These are phyloP conservation scores for Drechslerella coelobrocha DNA, from an alignment of 2,329 filamentous ascomycete genomes.

Conservation along the genomic window DNA sequence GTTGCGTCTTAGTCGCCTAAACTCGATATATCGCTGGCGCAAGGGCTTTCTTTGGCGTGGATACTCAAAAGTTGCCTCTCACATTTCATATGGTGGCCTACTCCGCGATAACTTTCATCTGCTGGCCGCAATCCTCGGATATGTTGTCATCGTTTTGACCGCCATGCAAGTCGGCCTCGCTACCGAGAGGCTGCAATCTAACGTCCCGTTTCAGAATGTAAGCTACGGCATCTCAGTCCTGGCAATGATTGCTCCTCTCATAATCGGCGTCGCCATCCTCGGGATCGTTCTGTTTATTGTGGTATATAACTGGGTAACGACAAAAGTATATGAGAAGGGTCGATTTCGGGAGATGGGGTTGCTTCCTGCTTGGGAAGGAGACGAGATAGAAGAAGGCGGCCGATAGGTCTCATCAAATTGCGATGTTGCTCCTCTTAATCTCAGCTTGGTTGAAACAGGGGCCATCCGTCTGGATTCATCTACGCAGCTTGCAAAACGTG, in stretches of 20 bases:
- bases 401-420: background rate
- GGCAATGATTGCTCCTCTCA: conserved; percentile 50
- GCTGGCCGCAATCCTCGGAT: conserved; percentile 59
- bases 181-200: conserved; percentile 56
- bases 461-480: too few relatives aligned
- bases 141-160: conserved; percentile 61
- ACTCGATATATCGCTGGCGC: conserved; percentile 59
- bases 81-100: conserved; percentile 58
- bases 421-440: too few relatives aligned
- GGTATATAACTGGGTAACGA: conserved; percentile 37
- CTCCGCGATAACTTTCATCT: conserved; percentile 60
- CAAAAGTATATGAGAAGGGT: conserved; percentile 27
- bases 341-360: conserved; percentile 41
- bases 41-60: conserved; percentile 53
- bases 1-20: conserved; percentile 60
- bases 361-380: conserved; percentile 19
- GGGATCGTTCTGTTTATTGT: conserved; percentile 34
- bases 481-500: too few relatives aligned
- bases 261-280: conserved; percentile 29
- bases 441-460: too few relatives aligned
- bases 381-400: background rate
- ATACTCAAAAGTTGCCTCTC: conserved; percentile 53
- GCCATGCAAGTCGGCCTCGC: conserved; percentile 64
- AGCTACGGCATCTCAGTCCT: conserved; percentile 53
- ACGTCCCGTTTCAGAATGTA: conserved; percentile 52